Evolutionary conservation across 768 basidiomycete species (phyloP), one percentile per base, ranked within the genome.

Genomic region (Suillus subalutaceus): DNA sequence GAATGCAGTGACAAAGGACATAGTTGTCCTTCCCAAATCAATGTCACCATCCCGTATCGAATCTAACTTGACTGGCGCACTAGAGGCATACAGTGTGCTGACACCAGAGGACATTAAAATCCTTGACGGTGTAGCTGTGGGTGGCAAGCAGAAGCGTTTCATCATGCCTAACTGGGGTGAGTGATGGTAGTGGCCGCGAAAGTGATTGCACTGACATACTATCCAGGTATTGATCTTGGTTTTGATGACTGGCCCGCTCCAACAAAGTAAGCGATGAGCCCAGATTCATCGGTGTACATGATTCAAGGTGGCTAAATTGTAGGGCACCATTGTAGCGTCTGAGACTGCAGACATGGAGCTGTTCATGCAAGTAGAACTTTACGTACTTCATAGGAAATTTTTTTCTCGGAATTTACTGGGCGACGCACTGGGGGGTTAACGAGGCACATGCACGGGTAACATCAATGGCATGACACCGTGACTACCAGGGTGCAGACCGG

Each of bases 21-120:
- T 88, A 50, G 83, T 92, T 41, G 81, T 84, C 37, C 83, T 96
- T 43, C 87, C 93, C 2, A 94, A 94, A 78, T 92, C 90, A 5
- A 90, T 94, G 44, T 94, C 85, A 1, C 84, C 86, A 40, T 74
- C 82, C 44, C 87, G 92, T 63, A 92, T 94, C 74, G 78, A 81
- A 26, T 77, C 84, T 3, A 91, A 90, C 74, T 72, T 87, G 61
- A 77, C 74, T 13, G 89, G 89, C 32, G 77, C 88, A n/a, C 59
- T 86, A 23, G 72, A 72, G 30, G 88, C 85, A 4, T 72, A 77
- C 44, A 74, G 77, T 58, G 84, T 82, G 69, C 75, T 91, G 37
- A 79, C 79, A 23, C 66, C 79, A 41, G 79, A 77, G 64, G 90
- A 91, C 66, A 76, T 91, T 66, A 82, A 79, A 65, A 72, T 73